Evolutionary conservation across 2,329 filamentous ascomycete species (phyloP).

Genomic region (Ceratocystis smalleyi): DNA sequence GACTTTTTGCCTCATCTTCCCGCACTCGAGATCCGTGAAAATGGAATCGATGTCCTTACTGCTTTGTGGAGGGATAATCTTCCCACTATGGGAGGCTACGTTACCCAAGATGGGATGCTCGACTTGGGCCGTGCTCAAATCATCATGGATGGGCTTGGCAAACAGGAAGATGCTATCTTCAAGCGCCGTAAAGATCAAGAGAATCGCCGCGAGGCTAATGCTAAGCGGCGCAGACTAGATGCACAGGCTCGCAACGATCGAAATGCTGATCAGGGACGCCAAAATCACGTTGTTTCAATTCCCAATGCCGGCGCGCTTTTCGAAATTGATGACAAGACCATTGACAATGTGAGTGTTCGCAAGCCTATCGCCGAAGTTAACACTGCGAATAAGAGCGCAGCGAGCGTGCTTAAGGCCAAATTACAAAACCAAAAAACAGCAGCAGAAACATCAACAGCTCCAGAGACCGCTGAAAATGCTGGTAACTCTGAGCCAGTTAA

Average conservation of each 20-base stretch:
- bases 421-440: conserved; percentile 36
- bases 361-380: conserved; percentile 57
- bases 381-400: conserved; percentile 83
- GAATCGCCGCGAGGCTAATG: conserved; percentile 63
- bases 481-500: not conserved
- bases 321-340: conserved; percentile 29
- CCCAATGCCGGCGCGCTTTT: conserved; percentile 14
- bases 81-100: conserved; percentile 80
- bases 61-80: conserved; percentile 95
- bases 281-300: conserved; percentile 15
- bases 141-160: conserved; percentile 76
- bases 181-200: conserved; percentile 72
- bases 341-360: conserved; percentile 74
- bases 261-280: conserved; percentile 13
- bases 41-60: conserved; percentile 89
- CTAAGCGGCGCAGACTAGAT: conserved; percentile 63
- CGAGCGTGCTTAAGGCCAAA: conserved; percentile 70
- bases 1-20: conserved; percentile 95
- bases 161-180: conserved; percentile 90
- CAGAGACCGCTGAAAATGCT: not conserved
- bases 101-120: conserved; percentile 88
- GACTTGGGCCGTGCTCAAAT: conserved; percentile 73
- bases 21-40: conserved; percentile 92
- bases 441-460: no score
- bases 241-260: conserved; percentile 31